A percentile compares a stretch with the other conserved stretches of the same genome.
These are phyloP conservation scores for Filosporella fistucella DNA, from an alignment of 495 filamentous ascomycete species.

Conservation along the genomic window DNA sequence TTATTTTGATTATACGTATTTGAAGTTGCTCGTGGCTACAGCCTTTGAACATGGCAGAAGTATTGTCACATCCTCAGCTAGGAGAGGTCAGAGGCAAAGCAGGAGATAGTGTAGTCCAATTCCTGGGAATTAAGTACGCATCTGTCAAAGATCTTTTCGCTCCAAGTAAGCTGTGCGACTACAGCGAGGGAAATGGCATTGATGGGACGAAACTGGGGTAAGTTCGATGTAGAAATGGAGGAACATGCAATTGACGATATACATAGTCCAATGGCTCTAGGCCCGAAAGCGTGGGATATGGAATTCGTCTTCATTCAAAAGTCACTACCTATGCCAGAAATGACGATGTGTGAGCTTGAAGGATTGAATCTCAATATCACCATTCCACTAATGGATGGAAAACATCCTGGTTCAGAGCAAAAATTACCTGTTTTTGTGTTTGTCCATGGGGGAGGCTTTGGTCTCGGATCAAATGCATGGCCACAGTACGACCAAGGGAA, in stretches of 20 bases:
- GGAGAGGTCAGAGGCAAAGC: not conserved
- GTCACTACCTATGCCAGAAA: not conserved
- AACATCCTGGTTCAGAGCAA: not conserved
- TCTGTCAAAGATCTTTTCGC: constrained; percentile 1
- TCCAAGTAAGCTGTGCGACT: not conserved
- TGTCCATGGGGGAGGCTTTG: constrained; percentile 8
- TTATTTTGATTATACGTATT: too few relatives aligned
- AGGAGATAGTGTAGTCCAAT: constrained; percentile 4
- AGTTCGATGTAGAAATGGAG: not conserved
- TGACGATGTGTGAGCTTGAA: not conserved
- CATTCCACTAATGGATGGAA: not conserved
- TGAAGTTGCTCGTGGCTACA: too few relatives aligned
- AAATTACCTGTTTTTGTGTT: constrained; percentile 8
- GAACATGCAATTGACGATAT: not conserved
- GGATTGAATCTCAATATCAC: constrained; percentile 9
- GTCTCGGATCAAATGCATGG: constrained; percentile 6
- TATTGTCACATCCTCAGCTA: not conserved
- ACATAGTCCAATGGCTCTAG: not conserved
- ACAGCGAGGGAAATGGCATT: not conserved
- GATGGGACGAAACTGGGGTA: constrained; percentile 11
- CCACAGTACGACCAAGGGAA: constrained; percentile 3
- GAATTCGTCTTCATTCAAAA: constrained; percentile 11
- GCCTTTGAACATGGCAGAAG: not conserved
- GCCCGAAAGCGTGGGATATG: constrained; percentile 1
- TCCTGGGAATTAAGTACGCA: constrained; percentile 10